Percentiles rank a stretch among this genome's conserved stretches.
These are phyloP conservation scores for Trichoderma cornu-damae DNA, from an alignment of 2,329 filamentous ascomycete species.

Conservation along the genomic window DNA sequence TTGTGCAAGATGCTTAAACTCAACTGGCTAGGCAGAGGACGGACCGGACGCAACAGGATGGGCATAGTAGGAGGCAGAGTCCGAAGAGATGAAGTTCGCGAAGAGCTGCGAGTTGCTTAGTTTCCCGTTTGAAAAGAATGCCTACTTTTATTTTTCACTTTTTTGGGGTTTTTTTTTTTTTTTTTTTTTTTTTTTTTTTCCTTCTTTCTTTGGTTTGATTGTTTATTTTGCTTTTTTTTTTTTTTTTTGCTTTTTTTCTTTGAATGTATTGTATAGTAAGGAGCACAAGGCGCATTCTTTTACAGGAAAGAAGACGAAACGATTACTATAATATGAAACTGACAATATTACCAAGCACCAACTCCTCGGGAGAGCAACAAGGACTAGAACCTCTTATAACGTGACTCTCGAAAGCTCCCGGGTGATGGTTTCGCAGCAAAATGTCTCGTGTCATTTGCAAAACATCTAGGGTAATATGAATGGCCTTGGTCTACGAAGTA, in stretches of 20 bases:
- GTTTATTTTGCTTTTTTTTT: not conserved
- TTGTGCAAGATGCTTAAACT: conserved; percentile 85
- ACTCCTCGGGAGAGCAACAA: too few species aligned
- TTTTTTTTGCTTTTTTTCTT: not conserved
- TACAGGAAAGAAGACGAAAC: too few species aligned
- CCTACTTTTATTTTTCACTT: not conserved
- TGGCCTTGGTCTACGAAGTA: too few species aligned
- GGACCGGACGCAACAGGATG: conserved; percentile 81
- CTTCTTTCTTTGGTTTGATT: too few species aligned
- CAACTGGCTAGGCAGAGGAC: conserved; percentile 89
- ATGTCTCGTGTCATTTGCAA: not conserved
- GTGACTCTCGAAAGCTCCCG: too few species aligned
- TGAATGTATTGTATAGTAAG: too few species aligned
- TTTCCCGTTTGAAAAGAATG: not conserved
- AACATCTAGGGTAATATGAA: not conserved
- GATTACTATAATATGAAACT: too few species aligned
- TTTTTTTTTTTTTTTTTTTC: too few species aligned
- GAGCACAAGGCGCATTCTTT: too few species aligned
- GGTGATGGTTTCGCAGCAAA: too few species aligned
- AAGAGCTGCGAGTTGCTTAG: conserved; percentile 39
- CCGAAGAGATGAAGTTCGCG: conserved; percentile 40
- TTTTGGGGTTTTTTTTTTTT: not conserved
- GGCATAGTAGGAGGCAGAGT: conserved; percentile 75
- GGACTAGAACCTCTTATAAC: too few species aligned
- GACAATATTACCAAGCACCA: too few species aligned